phyloP scores from a whole-genome alignment of 1,284 basidiomycete species.

The Phellopilus nigrolimitatus region DNA sequence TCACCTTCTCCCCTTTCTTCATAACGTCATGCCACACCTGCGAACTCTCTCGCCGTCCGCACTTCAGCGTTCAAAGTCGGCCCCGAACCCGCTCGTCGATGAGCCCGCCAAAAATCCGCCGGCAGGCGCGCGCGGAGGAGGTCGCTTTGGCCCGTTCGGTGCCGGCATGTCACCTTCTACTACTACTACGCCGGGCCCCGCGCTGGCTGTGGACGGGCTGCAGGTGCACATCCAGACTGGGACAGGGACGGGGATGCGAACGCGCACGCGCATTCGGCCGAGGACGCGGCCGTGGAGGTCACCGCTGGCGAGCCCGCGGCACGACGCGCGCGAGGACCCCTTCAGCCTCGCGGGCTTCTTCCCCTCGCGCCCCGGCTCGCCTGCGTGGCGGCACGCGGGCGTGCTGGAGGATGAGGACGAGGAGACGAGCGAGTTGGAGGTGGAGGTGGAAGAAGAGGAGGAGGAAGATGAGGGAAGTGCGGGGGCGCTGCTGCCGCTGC shows the following conservation, averaged over 20 bases:
- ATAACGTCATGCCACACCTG: background rate
- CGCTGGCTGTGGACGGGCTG: no score
- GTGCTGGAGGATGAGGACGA: background rate
- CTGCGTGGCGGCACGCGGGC: no score
- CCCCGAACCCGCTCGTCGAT: constrained; percentile 16
- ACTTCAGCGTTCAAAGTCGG: constrained; percentile 17
- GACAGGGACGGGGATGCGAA: no score
- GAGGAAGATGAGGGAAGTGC: background rate
- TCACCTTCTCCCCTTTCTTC: no score
- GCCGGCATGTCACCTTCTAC: no score
- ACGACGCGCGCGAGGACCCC: constrained; percentile 35
- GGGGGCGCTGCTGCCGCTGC: background rate
- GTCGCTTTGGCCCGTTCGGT: no score
- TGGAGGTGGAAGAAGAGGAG: background rate
- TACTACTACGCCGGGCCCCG: no score
- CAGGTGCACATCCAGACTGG: no score
- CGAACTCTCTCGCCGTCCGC: background rate
- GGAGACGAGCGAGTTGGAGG: background rate
- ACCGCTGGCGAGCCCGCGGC: constrained; percentile 19
- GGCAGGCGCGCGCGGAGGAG: no score
- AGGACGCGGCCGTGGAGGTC: background rate
- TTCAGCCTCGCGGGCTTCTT: constrained; percentile 50
- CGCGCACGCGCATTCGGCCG: constrained; percentile 26
- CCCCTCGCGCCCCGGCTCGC: constrained; percentile 32
- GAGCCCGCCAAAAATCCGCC: no score